A percentile compares a stretch with the other conserved stretches of the same genome.
Conservation (phyloP, 345 rosid genomes). For the Ceriops decandra region DNA sequence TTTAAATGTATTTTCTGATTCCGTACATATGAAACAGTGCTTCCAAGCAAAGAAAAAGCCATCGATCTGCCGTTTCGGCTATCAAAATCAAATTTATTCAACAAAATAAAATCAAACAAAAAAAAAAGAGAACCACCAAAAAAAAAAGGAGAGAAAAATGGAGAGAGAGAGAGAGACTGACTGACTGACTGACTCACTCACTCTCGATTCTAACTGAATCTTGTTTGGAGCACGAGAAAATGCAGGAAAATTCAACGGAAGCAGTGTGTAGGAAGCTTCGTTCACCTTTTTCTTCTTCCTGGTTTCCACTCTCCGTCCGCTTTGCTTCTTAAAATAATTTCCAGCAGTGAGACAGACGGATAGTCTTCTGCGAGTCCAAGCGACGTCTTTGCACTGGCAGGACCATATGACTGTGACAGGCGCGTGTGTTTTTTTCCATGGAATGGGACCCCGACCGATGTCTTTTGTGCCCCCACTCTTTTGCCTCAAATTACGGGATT, state of each 20-base stretch:
- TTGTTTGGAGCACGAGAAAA: conserved; percentile 5
- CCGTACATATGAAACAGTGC: background rate
- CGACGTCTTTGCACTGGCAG: conserved; percentile 24
- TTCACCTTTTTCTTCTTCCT: background rate
- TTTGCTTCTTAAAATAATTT: background rate
- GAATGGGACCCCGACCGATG: background rate
- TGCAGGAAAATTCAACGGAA: conserved; percentile 5
- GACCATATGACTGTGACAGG: background rate
- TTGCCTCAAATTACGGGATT: background rate
- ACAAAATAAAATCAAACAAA: background rate
- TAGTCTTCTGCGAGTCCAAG: conserved; percentile 24
- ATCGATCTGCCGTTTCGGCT: conserved; percentile 9
- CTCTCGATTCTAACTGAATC: background rate
- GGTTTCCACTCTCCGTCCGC: background rate
- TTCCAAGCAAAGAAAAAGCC: background rate
- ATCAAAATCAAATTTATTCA: background rate
- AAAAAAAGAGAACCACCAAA: background rate
- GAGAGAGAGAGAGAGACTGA: too few species aligned
- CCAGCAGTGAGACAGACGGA: background rate
- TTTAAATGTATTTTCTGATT: too few species aligned
- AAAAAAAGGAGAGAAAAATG: too few species aligned
- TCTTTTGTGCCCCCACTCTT: background rate
- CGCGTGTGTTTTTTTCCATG: background rate
- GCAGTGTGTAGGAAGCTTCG: background rate
- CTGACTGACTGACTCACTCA: too few species aligned